Percentiles rank a stretch among this genome's conserved stretches.
These are phyloP conservation scores for Puccinia coronata DNA, from an alignment of 1,284 basidiomycete species.

Conservation along the genomic window DNA sequence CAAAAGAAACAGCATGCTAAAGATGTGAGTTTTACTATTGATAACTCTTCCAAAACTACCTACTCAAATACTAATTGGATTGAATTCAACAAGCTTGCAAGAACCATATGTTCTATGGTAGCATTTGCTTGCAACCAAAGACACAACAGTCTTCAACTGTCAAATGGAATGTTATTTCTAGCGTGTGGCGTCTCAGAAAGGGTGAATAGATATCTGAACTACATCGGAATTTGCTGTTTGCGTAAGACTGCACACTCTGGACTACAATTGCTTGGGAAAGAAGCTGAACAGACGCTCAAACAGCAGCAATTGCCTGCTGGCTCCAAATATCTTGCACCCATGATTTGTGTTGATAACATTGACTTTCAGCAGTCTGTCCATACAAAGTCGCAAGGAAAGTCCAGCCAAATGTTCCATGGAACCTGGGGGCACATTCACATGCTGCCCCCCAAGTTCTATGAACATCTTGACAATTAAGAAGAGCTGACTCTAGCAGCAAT, in stretches of 20 bases:
- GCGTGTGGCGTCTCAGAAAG: slow-evolving; percentile 5
- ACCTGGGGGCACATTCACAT: slow-evolving; percentile 28
- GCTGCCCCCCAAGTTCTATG: neutral
- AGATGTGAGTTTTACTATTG: slow-evolving; percentile 30
- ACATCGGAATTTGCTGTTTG: neutral
- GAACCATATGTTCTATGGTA: neutral
- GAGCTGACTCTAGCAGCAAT: neutral
- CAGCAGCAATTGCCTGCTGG: neutral
- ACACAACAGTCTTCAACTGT: neutral
- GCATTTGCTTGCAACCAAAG: neutral
- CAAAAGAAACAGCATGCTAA: neutral
- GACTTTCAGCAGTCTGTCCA: slow-evolving; percentile 9
- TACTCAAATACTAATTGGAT: too few species aligned
- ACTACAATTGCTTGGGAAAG: neutral
- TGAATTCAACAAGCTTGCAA: too few species aligned
- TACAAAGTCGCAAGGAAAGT: neutral
- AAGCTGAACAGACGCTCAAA: neutral
- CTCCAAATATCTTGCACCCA: neutral
- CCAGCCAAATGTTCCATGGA: neutral
- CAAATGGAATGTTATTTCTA: neutral
- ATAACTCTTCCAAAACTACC: too few species aligned
- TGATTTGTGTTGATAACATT: slow-evolving; percentile 13
- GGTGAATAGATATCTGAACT: neutral
- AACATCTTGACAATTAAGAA: neutral
- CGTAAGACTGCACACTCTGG: neutral